Evolutionary conservation across 176 grass and related monocot species (phyloP), one percentile per base, ranked within the genome.

Genomic region (Zoysia pacifica): DNA sequence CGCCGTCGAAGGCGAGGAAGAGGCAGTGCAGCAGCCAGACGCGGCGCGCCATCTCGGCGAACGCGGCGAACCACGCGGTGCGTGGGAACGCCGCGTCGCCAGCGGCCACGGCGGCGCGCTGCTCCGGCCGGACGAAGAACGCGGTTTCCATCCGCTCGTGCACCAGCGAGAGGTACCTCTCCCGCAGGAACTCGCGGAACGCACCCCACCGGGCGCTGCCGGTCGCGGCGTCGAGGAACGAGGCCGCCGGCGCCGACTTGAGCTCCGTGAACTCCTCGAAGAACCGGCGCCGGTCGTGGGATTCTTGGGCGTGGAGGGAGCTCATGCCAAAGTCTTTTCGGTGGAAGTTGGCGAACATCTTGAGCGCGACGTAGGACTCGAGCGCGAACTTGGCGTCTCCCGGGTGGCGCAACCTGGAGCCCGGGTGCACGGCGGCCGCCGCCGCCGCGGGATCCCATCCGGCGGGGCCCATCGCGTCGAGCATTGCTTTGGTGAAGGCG

Each of bases 1-100:
- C 56, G 56, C 66, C 49, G 72, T 89, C 91, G 47, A 91, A 90
- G 11, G 94, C 65, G 82, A 81, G 86, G 79, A 91, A 91, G 41
- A 97, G 82, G 72, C 91, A 91, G 61, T 97, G 89, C 70, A 97
- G 89, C 62, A 89, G 76, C 94, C 94, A 97, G 38, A 97, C 85
- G 55, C 89, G 75, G 35, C 91, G 74, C 37, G 91, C 89, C 94
- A 97, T 90, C 79, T 94, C 94, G 4, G 84, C 70, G 66, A 97
- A 91, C 16, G 77, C 76, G 2, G 39, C 59, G 61, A 84, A 62
- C 89, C 91, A 97, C 36, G 81, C 72, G 3, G 79, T 81, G 35
- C 46, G 80, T 28, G 84, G 86, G 71, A 83, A 70, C 61, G 74
- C 0, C 56, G 7, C 48, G 48, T 11, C 47, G 54, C 2, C 58